Base-by-base conservation (phyloP, 2,329 filamentous ascomycete genomes). In the Aspergillus brunneoviolaceus region DNA sequence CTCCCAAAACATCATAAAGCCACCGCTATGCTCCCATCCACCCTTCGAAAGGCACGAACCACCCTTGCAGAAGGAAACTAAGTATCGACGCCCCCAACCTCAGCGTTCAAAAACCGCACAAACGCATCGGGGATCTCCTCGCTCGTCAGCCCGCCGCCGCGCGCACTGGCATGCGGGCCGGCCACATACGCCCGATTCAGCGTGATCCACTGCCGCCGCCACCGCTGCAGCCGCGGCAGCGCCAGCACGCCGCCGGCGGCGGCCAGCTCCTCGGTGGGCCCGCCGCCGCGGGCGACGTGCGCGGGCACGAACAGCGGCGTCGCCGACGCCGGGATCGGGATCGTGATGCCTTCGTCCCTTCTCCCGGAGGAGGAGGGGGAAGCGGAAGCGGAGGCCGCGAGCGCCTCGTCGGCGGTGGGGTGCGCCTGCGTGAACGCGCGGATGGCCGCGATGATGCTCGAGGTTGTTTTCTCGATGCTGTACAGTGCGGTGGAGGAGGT, bases 171-270 rank as follows among this genome's bases (percentile, higher is more conserved):
- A 67, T 78, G 74, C 9, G 73, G 70, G 49, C 70, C 69, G 4
- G 70, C 73, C 31, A 76, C 67, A 69, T 77, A 78, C 29, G 70
- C 69, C 51, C 79, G 67, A 60, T 81, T 80, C 60, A 81, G 70
- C 60, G 77, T 73, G 47, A 80, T 79, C 74, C 79, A 81, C 67
- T 80, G 79, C 57, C 79, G 71, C 21, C 78, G 66, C 61, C 81
- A 53, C 16, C 79, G 65, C 69, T 81, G 79, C 60, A 81, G 60
- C 49, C 75, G 67, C 29, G 79, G 79, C 45, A 80, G 65, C 1
- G 74, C 72, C 12, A 81, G 67, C 10, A 76, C 66, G 0, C 77
- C 77, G 5, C 76, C 77, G 1, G 76, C 75, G 19, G 74, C 77
- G 3, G 75, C 75, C 2, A 79, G 65, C 62, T 79, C 77, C 59